A percentile compares a stretch with the other conserved stretches of the same genome.
Conservation (phyloP, 2,329 filamentous ascomycete species). For the Diplodia mutila region DNA sequence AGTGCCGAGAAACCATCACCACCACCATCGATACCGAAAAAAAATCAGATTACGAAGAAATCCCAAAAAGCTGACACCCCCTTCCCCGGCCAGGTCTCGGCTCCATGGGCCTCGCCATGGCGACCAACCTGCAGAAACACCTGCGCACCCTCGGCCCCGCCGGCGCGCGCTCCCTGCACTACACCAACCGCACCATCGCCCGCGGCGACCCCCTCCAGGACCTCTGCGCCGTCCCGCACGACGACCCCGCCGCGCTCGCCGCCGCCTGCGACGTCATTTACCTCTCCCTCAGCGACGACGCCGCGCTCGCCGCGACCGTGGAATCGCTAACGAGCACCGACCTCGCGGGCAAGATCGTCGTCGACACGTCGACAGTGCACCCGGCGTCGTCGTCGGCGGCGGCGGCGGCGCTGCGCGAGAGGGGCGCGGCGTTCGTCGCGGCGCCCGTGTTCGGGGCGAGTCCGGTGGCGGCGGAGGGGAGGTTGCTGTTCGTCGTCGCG, state of each 20-base stretch:
- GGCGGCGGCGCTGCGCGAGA: slow-evolving; percentile 34
- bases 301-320: not conserved
- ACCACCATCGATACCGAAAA: too few species aligned
- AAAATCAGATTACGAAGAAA: too few species aligned
- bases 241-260: not conserved
- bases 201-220: not conserved
- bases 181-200: slow-evolving; percentile 42
- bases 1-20: too few species aligned
- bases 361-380: slow-evolving; percentile 58
- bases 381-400: slow-evolving; percentile 47
- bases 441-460: slow-evolving; percentile 58
- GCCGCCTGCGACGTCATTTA: not conserved
- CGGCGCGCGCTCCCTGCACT: slow-evolving; percentile 39
- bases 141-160: slow-evolving; percentile 30
- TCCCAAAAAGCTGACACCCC: slow-evolving; percentile 23
- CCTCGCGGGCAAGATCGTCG: slow-evolving; percentile 45
- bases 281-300: not conserved
- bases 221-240: not conserved
- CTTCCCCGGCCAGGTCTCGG: slow-evolving; percentile 47
- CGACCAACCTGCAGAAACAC: slow-evolving; percentile 54
- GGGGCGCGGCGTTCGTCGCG: slow-evolving; percentile 47
- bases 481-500: slow-evolving; percentile 53
- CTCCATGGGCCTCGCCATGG: slow-evolving; percentile 58
- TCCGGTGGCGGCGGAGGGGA: slow-evolving; percentile 51
- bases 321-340: slow-evolving; percentile 25